Base-by-base conservation (phyloP, 2,329 filamentous ascomycete genomes). In the Botrytis paeoniae region DNA sequence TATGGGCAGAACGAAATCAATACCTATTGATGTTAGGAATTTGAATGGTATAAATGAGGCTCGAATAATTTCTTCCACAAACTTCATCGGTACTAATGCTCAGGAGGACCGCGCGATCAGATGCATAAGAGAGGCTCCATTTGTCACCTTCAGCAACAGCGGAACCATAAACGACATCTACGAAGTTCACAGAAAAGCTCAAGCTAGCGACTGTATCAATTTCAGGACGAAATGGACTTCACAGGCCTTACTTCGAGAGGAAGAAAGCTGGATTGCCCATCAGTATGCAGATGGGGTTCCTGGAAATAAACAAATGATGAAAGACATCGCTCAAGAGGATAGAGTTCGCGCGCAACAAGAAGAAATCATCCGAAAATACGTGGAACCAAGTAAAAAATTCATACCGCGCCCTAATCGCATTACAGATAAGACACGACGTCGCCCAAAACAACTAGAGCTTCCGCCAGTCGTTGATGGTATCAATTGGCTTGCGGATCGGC, bases 141-240 rank as follows among this genome's bases (percentile, higher is more conserved):
- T 57, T n/a, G 25, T 68, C 65, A 25, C 65, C 6, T 57, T 68
- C 25, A 54, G n/a, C 10, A 22, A 68, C 4, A 39, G 37, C 18
- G 48, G 48, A 22, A 5, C 20, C 20, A 68, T 68, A n/a, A 22
- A 37, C 1, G 8, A 18, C 25, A 41, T 68, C 35, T n/a, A 48
- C 41, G 6, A 25, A 29, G 0, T 39, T 41, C 35, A 41, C 18
- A 57, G 18, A 32, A 39, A 8, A 57, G 32, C n/a, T 16, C 29
- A 48, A 7, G 5, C 12, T 35, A 29, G 4, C 29, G 48, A 68
- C 9, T 14, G 16, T 25, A 68, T 68, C 35, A 48, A 57, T 32
- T 41, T 68, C 10, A 68, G 37, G 29, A 41, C 65, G 18, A 68
- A 37, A 41, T 68, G 65, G 65, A 54, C 54, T 37, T 57, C 65